Base-by-base conservation (phyloP, 2,329 filamentous ascomycete genomes). In the Gnomoniopsis sp. region DNA sequence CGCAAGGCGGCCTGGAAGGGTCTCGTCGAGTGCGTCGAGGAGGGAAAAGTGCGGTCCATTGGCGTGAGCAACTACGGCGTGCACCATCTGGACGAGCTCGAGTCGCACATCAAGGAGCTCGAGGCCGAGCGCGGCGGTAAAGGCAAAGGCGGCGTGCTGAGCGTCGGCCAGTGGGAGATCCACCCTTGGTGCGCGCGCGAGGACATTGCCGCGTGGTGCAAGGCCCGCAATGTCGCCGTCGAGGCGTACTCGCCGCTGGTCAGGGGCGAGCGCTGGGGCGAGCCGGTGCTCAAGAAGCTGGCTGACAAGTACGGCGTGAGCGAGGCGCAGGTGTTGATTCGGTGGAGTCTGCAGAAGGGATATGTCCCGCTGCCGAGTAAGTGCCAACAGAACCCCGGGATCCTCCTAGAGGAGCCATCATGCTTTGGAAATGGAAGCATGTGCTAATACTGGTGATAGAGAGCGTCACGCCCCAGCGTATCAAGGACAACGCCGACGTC, bases 91-190 rank as follows among this genome's bases (percentile, higher is more conserved):
- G 76, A 84, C 49, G 84, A 88, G 70, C 74, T 88, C 33, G 80
- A 85, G 70, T 69, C 67, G 57, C 79, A 86, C 70, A 86, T 85
- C 59, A 75, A 74, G 55, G 83, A 87, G 70, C 80, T 87, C 0
- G 87, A 89, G 67, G 68, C 70, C 19, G 83, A 85, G 71, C 80
- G 82, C 47, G 80, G 85, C 49, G 85, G 84, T 1, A 75, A 77
- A 58, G 87, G 86, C 11, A 87, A 85, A 64, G 86, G 84, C 48
- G 90, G 90, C 23, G 77, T 90, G 44, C 82, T 96, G 67, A 89
- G 87, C 61, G 89, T 96, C 41, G 92, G 91, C 44, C 93, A 96
- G 74, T 91, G 89, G 74, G 93, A 97, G 74, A 76, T 97, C 12
- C 93, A 97, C 73, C 93, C 93, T 1, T 97, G 91, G 92, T 84